Base-by-base conservation (phyloP, 2,329 filamentous ascomycete genomes). In the Rutstroemia sp. region DNA sequence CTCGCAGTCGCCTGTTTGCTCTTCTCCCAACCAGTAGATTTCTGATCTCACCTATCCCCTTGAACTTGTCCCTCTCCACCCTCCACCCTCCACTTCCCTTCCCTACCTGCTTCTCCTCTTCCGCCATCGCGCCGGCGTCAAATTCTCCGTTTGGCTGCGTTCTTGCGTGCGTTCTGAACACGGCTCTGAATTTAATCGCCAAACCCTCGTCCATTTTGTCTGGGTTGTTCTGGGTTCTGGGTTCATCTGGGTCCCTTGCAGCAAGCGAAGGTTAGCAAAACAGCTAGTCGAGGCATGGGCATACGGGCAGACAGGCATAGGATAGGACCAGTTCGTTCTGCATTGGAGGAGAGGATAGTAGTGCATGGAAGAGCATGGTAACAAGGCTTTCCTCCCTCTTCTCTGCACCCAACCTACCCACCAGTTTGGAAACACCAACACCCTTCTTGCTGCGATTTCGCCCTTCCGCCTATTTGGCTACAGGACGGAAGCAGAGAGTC, bases 111-210 rank as follows among this genome's bases (percentile, higher is more conserved):
- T 23, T 47, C 27, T 54, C 4, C 36, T 17, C 8, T 17, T n/a
- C 17, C 25, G 5, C 45, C 25, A n/a, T 39, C 48, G 21, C 51
- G 8, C 36, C 44, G 25, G 34, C 51, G 51, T 40, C 44, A 54
- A 48, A 27, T 39, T 40, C 7, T n/a, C 19, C 16, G 30, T 27
- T 16, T 53, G 19, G 21, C 48, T 44, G 34, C 27, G 27, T 10
- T 30, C 27, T 30, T 30, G 27, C 8, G 27, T 10, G 16, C 21
- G 27, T 39, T 23, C 23, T 23, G 23, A 23, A 23, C 23, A 23
- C 23, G 23, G 19, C 51, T 27, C 19, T 9, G 21, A 19, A n/a
- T 48, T 53, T 40, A 48, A 54, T 48, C 51, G 51, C 51, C 23
- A n/a, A 21, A 44, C 51, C 51, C 27, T 30, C 27, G 27, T 30